phyloP scores from a whole-genome alignment of 192 early-diverging fungal genomes.

The Thamnidium elegans region DNA sequence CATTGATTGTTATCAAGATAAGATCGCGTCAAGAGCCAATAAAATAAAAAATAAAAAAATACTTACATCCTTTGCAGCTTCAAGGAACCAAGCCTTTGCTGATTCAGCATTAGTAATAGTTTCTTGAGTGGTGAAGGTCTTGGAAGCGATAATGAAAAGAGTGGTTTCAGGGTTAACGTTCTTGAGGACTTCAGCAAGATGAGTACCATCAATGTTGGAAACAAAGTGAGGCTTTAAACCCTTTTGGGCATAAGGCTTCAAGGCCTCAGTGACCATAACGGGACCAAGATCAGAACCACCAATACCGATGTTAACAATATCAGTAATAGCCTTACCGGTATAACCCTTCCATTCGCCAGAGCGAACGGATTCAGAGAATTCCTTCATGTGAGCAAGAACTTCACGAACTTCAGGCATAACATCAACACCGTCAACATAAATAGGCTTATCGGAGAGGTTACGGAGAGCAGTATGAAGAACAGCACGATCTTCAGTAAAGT shows the following conservation, averaged over 20 bases:
- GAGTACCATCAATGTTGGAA: slow-evolving; percentile 97
- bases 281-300: slow-evolving; percentile 98
- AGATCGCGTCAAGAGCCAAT: background rate
- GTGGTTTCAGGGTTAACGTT: slow-evolving; percentile 80
- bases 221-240: slow-evolving; percentile 91
- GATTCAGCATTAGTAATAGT: slow-evolving; percentile 96
- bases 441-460: slow-evolving; percentile 81
- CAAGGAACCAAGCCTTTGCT: slow-evolving; percentile 92
- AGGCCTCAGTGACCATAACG: slow-evolving; percentile 98
- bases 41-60: background rate
- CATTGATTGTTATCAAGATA: background rate
- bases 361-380: slow-evolving; percentile 79
- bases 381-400: slow-evolving; percentile 91
- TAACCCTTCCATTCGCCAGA: slow-evolving; percentile 95
- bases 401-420: slow-evolving; percentile 94
- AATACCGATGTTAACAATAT: slow-evolving; percentile 98
- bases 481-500: slow-evolving; percentile 94
- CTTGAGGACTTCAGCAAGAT: slow-evolving; percentile 92
- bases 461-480: slow-evolving; percentile 95
- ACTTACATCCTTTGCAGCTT: slow-evolving; percentile 78
- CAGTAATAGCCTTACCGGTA: slow-evolving; percentile 90
- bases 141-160: slow-evolving; percentile 94
- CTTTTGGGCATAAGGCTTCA: slow-evolving; percentile 85
- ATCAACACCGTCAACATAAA: slow-evolving; percentile 83
- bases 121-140: slow-evolving; percentile 99